A percentile compares a stretch with the other conserved stretches of the same genome.
Conservation (phyloP, 345 rosid species). For the Zanthoxylum bungeanum region DNA sequence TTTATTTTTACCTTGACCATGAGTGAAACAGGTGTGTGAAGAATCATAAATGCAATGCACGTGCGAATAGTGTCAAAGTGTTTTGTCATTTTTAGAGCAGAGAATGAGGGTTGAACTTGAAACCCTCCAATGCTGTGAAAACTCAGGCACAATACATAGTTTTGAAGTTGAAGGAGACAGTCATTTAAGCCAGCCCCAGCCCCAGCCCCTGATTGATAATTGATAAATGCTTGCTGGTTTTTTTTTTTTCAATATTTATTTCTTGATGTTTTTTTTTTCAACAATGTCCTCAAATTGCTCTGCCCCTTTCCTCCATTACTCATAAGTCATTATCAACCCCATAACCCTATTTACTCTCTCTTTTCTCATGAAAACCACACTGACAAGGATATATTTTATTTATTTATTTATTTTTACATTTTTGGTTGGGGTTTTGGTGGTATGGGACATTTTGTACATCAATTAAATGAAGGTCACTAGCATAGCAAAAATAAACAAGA, state of each 20-base stretch:
- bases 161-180: constrained; percentile 6
- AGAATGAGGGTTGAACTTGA: constrained; percentile 13
- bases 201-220: no score
- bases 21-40: not conserved
- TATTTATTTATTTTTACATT: not conserved
- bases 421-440: not conserved
- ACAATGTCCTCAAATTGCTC: not conserved
- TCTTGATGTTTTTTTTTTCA: constrained; percentile 2
- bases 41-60: not conserved
- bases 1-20: no score
- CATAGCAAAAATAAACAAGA: not conserved
- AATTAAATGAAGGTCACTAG: not conserved
- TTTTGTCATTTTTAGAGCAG: constrained; percentile 2
- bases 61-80: not conserved
- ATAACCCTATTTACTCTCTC: not conserved
- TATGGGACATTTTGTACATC: not conserved
- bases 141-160: not conserved
- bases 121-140: not conserved
- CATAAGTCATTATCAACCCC: constrained; percentile 8
- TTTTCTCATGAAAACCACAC: not conserved
- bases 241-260: not conserved
- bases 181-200: not conserved
- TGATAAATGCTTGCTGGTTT: not conserved
- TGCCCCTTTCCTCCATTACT: not conserved
- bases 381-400: not conserved